Evolutionary conservation across 148 eudicot species (phyloP).

Genomic region (Heliamphora exappendiculata): DNA sequence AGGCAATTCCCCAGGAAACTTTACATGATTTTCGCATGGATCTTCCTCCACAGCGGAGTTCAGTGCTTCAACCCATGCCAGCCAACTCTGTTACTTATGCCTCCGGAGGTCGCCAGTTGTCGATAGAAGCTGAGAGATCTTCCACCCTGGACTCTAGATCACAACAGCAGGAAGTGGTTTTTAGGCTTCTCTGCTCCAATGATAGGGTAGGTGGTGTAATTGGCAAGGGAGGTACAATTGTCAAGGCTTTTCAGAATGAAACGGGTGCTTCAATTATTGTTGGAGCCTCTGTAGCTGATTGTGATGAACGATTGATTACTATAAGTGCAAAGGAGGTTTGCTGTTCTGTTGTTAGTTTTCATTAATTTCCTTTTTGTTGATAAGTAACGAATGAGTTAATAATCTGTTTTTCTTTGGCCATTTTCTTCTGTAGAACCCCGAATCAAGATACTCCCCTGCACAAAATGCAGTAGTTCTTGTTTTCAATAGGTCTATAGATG

Average conservation of each 20-base stretch:
- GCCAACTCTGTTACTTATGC: conserved; percentile 28
- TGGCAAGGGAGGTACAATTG: conserved; percentile 67
- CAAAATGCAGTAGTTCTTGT: conserved; percentile 65
- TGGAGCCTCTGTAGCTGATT: conserved; percentile 37
- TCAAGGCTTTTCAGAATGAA: conserved; percentile 59
- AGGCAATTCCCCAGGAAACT: conserved; percentile 24
- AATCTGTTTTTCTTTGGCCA: conserved; percentile 8
- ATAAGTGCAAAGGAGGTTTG: conserved; percentile 62
- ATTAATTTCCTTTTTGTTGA: background rate
- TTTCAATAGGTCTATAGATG: conserved; percentile 40
- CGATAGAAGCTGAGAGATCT: conserved; percentile 26
- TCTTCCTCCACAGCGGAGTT: conserved; percentile 25
- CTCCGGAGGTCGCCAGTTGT: conserved; percentile 18
- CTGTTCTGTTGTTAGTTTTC: conserved; percentile 10
- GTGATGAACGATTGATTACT: conserved; percentile 61
- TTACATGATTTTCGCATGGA: conserved; percentile 22
- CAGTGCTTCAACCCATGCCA: conserved; percentile 23
- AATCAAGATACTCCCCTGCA: conserved; percentile 51
- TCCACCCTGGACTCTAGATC: conserved; percentile 19
- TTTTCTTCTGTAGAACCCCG: conserved; percentile 36
- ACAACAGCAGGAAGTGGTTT: conserved; percentile 38
- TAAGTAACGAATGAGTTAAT: conserved; percentile 2
- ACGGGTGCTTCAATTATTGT: conserved; percentile 57
- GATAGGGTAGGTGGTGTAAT: conserved; percentile 66
- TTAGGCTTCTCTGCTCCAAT: conserved; percentile 43